phyloP scores from a whole-genome alignment of 306 rosid species.

The Sicyos baderoa region DNA sequence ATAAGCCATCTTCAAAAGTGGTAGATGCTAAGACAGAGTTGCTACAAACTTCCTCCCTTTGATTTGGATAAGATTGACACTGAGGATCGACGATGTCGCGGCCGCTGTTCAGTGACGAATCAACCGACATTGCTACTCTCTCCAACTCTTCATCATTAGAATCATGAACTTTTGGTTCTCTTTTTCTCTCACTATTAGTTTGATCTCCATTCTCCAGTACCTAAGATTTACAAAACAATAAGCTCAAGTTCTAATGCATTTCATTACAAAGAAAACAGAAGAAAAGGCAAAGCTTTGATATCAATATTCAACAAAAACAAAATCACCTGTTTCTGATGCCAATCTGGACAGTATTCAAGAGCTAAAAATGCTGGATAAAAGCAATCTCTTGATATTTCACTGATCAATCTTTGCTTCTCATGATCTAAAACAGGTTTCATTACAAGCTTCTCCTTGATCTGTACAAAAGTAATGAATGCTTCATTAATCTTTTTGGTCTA shows the following conservation, averaged over 20 bases:
- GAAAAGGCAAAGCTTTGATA: neutral
- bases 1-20: neutral
- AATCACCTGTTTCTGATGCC: slow-evolving; percentile 50
- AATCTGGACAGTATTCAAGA: slow-evolving; percentile 55
- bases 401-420: slow-evolving; percentile 40
- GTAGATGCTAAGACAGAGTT: neutral
- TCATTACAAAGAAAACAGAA: neutral
- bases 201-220: slow-evolving; percentile 23
- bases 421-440: slow-evolving; percentile 39
- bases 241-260: neutral
- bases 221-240: slow-evolving; percentile 22
- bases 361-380: slow-evolving; percentile 43
- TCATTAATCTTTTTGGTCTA: neutral
- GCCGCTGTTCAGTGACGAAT: slow-evolving; percentile 19
- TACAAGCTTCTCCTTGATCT: slow-evolving; percentile 56
- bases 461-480: neutral
- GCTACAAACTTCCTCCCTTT: neutral
- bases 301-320: neutral
- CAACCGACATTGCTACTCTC: slow-evolving; percentile 17
- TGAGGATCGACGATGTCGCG: neutral
- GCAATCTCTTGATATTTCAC: slow-evolving; percentile 55
- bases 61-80: neutral
- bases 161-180: slow-evolving; percentile 27
- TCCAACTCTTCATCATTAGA: slow-evolving; percentile 26
- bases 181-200: slow-evolving; percentile 17